These are phyloP conservation scores for Trametes cingulata DNA, from an alignment of 768 basidiomycete species.

Conservation along the genomic window DNA sequence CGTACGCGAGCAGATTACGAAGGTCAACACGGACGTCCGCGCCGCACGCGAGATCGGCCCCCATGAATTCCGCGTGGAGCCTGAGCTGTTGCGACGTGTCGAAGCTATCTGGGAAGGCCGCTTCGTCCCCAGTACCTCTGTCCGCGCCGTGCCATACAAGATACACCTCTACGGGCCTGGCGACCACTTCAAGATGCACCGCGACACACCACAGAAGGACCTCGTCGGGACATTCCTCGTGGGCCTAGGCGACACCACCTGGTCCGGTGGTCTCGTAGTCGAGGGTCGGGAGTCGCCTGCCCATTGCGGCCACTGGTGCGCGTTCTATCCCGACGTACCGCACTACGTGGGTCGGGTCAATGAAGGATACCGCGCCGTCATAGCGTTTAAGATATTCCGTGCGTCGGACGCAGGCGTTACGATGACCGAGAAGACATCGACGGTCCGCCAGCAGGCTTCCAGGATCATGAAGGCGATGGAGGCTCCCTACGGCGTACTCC, in stretches of 20 bases:
- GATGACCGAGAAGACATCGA: background rate
- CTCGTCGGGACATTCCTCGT: conserved; percentile 37
- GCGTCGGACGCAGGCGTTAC: background rate
- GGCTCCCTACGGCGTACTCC: conserved; percentile 27
- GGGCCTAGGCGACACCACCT: conserved; percentile 31
- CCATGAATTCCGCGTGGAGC: conserved; percentile 24
- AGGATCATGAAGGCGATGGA: conserved; percentile 4
- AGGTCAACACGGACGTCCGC: conserved; percentile 29
- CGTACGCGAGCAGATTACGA: conserved; percentile 26
- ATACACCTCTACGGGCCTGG: conserved; percentile 35
- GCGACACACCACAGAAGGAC: conserved; percentile 31
- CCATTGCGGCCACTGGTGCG: conserved; percentile 26
- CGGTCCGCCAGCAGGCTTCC: background rate
- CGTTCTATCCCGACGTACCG: conserved; percentile 36
- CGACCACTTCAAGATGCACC: conserved; percentile 31
- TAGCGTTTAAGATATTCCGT: conserved; percentile 37
- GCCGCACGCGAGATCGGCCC: conserved; percentile 30
- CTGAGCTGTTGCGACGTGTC: conserved; percentile 19
- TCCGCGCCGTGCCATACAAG: conserved; percentile 35
- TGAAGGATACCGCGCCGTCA: conserved; percentile 29
- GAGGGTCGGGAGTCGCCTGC: background rate
- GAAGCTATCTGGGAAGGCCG: conserved; percentile 20
- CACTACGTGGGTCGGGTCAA: conserved; percentile 22
- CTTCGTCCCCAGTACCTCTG: conserved; percentile 24
- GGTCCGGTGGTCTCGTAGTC: background rate